Conservation (phyloP, 2,329 filamentous ascomycete species). For the Beauveria brongniartii region DNA sequence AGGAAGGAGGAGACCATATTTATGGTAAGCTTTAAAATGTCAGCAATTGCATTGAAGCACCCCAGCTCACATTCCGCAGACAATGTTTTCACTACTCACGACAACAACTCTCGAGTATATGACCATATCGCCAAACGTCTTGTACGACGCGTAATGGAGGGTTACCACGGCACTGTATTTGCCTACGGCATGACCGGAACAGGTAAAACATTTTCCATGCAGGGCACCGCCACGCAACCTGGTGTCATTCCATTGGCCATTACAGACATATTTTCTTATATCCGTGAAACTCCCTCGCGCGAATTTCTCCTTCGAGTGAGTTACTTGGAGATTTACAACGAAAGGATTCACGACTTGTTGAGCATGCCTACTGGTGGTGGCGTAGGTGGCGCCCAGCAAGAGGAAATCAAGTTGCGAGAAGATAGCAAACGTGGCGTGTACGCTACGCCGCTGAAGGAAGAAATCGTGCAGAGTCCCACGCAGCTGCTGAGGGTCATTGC, state of each 20-base stretch:
- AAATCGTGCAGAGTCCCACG: conserved; percentile 96
- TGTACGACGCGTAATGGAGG: conserved; percentile 96
- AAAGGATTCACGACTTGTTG: conserved; percentile 89
- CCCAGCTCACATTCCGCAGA: conserved; percentile 45
- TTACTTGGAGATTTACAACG: conserved; percentile 98
- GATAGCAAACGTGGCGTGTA: conserved; percentile 96
- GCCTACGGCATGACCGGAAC: conserved; percentile 99
- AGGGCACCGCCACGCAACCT: conserved; percentile 89
- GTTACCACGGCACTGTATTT: conserved; percentile 96
- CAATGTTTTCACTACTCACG: conserved; percentile 90
- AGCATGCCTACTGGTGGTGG: conserved; percentile 59
- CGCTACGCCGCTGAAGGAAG: conserved; percentile 90
- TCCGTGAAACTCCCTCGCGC: conserved; percentile 87
- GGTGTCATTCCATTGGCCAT: conserved; percentile 96
- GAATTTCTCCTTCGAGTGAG: conserved; percentile 94
- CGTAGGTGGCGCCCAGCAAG: conserved; percentile 52
- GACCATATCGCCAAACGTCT: conserved; percentile 89
- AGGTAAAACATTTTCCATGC: conserved; percentile 99
- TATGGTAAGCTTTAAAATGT: conserved; percentile 57
- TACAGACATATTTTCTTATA: conserved; percentile 98
- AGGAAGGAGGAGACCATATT: conserved; percentile 84
- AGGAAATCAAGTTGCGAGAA: conserved; percentile 95
- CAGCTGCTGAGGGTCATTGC: conserved; percentile 93
- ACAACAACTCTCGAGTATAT: conserved; percentile 92
- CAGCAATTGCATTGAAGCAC: neutral